Evolutionary conservation across 192 early-diverging fungal genomes (phyloP).

Genomic region (Phycomyces nitens): DNA sequence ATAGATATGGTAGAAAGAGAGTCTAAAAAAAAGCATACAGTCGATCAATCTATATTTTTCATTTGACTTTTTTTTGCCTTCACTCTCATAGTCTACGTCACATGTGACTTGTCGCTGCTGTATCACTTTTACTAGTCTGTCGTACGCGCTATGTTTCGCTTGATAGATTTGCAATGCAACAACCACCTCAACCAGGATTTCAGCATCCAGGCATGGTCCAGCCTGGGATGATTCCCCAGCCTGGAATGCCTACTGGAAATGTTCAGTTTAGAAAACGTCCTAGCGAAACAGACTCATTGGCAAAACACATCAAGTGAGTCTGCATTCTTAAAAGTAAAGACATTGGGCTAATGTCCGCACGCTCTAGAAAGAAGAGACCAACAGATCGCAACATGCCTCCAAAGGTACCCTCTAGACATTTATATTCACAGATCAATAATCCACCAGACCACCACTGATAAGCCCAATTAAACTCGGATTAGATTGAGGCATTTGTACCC

Average conservation of each 20-base stretch:
- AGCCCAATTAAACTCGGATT: slow-evolving; percentile 1
- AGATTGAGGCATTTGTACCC: slow-evolving; percentile 89
- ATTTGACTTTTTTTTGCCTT: too few species aligned
- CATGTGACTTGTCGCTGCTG: neutral
- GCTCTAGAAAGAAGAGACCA: slow-evolving; percentile 17
- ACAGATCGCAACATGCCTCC: slow-evolving; percentile 29
- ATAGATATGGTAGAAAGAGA: too few species aligned
- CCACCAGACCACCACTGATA: neutral
- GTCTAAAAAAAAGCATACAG: too few species aligned
- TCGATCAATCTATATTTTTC: too few species aligned
- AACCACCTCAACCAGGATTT: neutral
- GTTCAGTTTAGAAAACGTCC: slow-evolving; percentile 25
- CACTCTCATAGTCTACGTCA: neutral
- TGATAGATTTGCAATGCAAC: neutral
- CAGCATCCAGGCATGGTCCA: slow-evolving; percentile 2
- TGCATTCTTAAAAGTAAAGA: neutral
- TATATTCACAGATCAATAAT: neutral
- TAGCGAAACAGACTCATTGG: slow-evolving; percentile 13
- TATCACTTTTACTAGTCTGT: too few species aligned
- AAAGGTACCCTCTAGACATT: slow-evolving; percentile 10
- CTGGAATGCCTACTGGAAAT: neutral
- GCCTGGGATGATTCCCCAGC: neutral
- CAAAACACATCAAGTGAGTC: slow-evolving; percentile 25
- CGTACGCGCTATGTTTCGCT: neutral
- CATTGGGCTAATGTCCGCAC: neutral